Percentiles rank a stretch among this genome's conserved stretches.
These are phyloP conservation scores for Trichoderma harzianum DNA, from an alignment of 2,329 filamentous ascomycete species.

Conservation along the genomic window DNA sequence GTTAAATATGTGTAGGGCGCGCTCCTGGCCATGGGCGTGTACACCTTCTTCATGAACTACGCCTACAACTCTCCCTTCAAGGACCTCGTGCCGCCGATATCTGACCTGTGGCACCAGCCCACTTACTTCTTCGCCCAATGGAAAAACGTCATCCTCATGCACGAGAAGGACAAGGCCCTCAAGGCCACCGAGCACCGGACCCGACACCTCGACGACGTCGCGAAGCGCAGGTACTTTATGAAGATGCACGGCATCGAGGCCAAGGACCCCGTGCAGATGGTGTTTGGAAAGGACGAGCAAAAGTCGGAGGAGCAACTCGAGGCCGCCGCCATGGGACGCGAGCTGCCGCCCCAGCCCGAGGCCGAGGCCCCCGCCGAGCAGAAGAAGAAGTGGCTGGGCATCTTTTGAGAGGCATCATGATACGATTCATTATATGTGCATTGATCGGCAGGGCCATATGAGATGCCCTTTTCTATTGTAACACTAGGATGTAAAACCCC, in stretches of 20 bases:
- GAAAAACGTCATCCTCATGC: constrained; percentile 70
- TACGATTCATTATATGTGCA: constrained; percentile 13
- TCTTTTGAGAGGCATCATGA: constrained; percentile 54
- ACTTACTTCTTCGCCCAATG: constrained; percentile 62
- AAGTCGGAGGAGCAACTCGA: constrained; percentile 38
- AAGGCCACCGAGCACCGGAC: constrained; percentile 69
- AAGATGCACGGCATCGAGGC: constrained; percentile 79
- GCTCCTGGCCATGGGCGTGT: constrained; percentile 64
- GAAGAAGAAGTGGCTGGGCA: constrained; percentile 77
- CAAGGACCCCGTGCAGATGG: constrained; percentile 51
- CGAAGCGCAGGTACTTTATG: constrained; percentile 81
- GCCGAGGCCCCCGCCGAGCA: constrained; percentile 26
- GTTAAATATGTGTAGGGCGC: constrained; percentile 53
- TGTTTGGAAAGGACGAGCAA: constrained; percentile 38
- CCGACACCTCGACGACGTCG: constrained; percentile 75
- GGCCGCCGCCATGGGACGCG: constrained; percentile 35
- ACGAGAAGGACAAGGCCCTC: constrained; percentile 67
- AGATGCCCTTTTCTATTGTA: not conserved
- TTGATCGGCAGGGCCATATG: not conserved
- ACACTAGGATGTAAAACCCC: not conserved
- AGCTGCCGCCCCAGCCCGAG: constrained; percentile 30
- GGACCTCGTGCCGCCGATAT: constrained; percentile 70
- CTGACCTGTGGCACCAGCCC: constrained; percentile 67
- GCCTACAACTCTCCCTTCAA: constrained; percentile 72
- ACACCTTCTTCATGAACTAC: constrained; percentile 77